Evolutionary conservation across 805 yeast species (phyloP).

Genomic region (Candida stauntonica): DNA sequence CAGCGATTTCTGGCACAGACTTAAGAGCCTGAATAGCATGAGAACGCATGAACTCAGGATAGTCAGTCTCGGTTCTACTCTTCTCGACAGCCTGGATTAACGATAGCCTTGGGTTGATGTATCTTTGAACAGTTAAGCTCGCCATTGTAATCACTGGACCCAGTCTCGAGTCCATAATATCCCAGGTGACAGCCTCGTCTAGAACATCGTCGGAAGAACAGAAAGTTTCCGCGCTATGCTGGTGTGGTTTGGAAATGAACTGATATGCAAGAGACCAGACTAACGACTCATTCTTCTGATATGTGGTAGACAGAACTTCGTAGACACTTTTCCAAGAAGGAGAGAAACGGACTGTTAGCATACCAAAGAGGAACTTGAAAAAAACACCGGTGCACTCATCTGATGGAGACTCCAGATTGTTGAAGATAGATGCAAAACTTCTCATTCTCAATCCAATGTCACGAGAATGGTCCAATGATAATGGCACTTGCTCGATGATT

Average conservation of each 20-base stretch:
- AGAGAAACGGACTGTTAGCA: constrained; percentile 67
- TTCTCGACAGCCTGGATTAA: constrained; percentile 14
- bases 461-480: constrained; percentile 64
- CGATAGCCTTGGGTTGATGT: constrained; percentile 9
- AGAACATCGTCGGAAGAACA: constrained; percentile 14
- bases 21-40: constrained; percentile 56
- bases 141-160: constrained; percentile 11
- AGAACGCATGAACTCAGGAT: constrained; percentile 33
- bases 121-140: constrained; percentile 7
- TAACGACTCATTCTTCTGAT: constrained; percentile 35
- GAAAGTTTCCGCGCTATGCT: constrained; percentile 3
- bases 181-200: constrained; percentile 13
- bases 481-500: constrained; percentile 68
- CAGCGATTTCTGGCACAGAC: constrained; percentile 64
- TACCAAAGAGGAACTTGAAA: constrained; percentile 58
- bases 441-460: constrained; percentile 70
- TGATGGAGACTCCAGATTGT: constrained; percentile 26
- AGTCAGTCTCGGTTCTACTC: constrained; percentile 4
- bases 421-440: constrained; percentile 43
- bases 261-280: constrained; percentile 54
- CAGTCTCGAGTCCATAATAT: constrained; percentile 20
- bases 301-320: constrained; percentile 50
- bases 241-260: constrained; percentile 27
- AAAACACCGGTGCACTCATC: constrained; percentile 30
- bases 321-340: constrained; percentile 81